Conservation (phyloP, 768 basidiomycete species). For the Hypsizygus marmoreus region DNA sequence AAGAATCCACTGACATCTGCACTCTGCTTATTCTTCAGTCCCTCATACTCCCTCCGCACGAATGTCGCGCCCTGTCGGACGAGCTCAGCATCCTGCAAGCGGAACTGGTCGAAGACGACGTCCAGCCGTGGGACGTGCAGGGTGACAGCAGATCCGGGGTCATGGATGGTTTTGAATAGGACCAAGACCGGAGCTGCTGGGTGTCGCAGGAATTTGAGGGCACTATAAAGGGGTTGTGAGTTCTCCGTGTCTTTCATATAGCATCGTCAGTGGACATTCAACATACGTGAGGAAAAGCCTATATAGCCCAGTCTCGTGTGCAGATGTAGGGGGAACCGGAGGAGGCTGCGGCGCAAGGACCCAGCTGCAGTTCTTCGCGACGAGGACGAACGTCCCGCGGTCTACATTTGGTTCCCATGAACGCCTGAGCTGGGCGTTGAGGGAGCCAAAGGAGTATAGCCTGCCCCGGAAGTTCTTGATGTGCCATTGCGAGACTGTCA, state of each 20-base stretch:
- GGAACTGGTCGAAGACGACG: constrained; percentile 43
- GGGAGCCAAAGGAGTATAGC: constrained; percentile 39
- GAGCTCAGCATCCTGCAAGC: constrained; percentile 44
- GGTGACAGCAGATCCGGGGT: constrained; percentile 35
- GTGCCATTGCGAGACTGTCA: constrained; percentile 34
- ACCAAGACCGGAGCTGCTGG: constrained; percentile 3
- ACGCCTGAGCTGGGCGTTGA: constrained; percentile 40
- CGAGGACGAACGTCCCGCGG: constrained; percentile 40
- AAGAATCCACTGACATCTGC: constrained; percentile 11
- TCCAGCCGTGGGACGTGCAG: constrained; percentile 37
- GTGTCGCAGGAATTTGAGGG: not conserved
- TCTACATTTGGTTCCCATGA: constrained; percentile 33
- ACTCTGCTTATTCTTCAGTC: constrained; percentile 7
- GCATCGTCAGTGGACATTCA: too few species aligned
- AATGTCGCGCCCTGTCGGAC: constrained; percentile 29
- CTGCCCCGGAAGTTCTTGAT: constrained; percentile 33
- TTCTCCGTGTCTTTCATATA: not conserved
- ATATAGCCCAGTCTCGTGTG: too few species aligned
- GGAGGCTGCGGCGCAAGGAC: constrained; percentile 6
- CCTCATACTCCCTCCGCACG: constrained; percentile 18
- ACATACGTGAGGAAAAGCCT: too few species aligned
- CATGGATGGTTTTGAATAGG: constrained; percentile 18
- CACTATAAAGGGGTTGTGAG: not conserved
- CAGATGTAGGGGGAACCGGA: too few species aligned
- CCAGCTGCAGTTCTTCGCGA: constrained; percentile 40